Evolutionary conservation across 1,284 basidiomycete genomes (phyloP), one percentile per base, ranked within the genome.

Genomic region (Cutaneotrichosporon cyanovorans): DNA sequence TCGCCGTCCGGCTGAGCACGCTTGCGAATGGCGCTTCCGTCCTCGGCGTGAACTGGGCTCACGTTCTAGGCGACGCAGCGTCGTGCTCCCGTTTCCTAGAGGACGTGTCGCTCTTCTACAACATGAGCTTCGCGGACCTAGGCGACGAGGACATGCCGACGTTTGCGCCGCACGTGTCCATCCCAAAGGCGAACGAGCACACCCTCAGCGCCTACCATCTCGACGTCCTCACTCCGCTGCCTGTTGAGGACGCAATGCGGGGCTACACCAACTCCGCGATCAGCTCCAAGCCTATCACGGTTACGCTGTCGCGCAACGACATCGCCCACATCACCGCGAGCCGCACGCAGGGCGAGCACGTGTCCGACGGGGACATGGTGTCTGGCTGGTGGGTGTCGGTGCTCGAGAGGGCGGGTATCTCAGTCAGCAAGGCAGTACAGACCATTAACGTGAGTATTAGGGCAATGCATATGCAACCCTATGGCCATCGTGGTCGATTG

Each of bases 381-480:
- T 50, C 50, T 21, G 59, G 43, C 3, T 61, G 57, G 57, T 61
- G 57, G 56, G 31, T 56, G 15, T 42, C 35, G 21, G 40, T 61
- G 19, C 45, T 61, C 19, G 45, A 55, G 40, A 50, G 54, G 15
- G 46, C 46, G 1, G 60, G 59, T 20, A 37, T 40, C 38, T 15
- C 33, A 5, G 45, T 60, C 36, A 50, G 55, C 23, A 38, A 37
- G 16, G 23, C 56, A 5, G 46, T 55, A 11, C 57, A 60, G 48
- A 53, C 51, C 22, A 45, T 56, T 35, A 62, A 52, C 47, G 59
- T 61, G 48, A 46, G 59, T 55, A 11, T 3, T 11, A 7, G 16
- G 10, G 16, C 5, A 15, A 7, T 32, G 23, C n/a, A n/a, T n/a
- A n/a, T n/a, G n/a, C n/a, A n/a, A n/a, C n/a, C n/a, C n/a, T n/a